Conservation (phyloP, 2,329 filamentous ascomycete genomes). For the Penicillium fuscoglaucum region DNA sequence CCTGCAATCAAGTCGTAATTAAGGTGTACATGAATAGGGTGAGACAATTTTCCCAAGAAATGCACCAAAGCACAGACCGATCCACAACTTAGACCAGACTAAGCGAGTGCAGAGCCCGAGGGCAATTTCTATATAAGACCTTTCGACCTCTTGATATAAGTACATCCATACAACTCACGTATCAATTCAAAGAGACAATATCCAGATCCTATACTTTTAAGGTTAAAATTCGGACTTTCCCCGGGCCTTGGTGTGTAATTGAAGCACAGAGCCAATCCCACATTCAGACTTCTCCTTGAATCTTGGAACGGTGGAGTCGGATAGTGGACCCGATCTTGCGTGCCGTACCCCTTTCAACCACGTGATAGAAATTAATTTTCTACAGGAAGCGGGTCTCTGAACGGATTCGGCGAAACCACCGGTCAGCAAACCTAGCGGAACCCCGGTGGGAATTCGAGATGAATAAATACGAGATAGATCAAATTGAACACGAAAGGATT, state of each 20-base stretch:
- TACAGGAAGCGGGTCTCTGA: background rate
- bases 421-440: background rate
- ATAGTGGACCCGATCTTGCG: background rate
- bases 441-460: background rate
- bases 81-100: background rate
- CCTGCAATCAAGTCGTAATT: background rate
- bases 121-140: background rate
- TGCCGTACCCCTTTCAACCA: background rate
- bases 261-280: background rate
- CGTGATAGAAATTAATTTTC: background rate
- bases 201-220: background rate
- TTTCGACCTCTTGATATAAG: background rate
- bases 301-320: background rate
- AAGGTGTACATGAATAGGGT: background rate
- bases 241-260: background rate
- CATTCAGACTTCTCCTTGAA: background rate
- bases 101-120: background rate
- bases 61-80: background rate
- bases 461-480: background rate
- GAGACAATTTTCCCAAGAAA: background rate
- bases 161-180: background rate
- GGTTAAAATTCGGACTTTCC: background rate
- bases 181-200: background rate
- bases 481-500: background rate
- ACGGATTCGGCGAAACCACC: background rate